Conservation (phyloP, 768 basidiomycete genomes). For the Lentinula guzmanii region DNA sequence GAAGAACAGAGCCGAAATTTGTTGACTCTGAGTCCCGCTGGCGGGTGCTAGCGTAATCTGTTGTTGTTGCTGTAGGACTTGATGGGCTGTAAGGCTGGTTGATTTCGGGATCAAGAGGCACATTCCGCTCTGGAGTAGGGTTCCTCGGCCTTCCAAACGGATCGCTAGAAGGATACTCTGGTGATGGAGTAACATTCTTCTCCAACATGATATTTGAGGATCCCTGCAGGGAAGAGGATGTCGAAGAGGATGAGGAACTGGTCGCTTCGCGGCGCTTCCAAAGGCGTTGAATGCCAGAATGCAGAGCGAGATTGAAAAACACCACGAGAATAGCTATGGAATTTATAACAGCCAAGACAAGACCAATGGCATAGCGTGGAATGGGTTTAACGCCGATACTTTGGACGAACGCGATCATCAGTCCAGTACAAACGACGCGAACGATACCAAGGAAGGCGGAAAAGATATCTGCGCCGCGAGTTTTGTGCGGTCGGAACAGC, state of each 20-base stretch:
- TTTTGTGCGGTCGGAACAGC: constrained; percentile 56
- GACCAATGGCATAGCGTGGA: constrained; percentile 75
- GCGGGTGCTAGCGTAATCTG: constrained; percentile 2
- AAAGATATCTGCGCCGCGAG: constrained; percentile 67
- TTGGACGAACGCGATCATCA: constrained; percentile 76
- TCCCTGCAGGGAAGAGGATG: constrained; percentile 9
- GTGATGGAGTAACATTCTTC: constrained; percentile 17
- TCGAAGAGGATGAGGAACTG: not conserved
- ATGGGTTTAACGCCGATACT: constrained; percentile 62
- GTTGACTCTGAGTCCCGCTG: constrained; percentile 9
- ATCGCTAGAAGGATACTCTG: not conserved
- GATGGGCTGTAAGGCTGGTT: constrained; percentile 27
- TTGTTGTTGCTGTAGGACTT: constrained; percentile 14
- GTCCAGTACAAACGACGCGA: constrained; percentile 61
- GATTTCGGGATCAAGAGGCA: constrained; percentile 23
- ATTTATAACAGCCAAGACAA: constrained; percentile 66
- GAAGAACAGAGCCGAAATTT: constrained; percentile 9
- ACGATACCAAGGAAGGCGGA: constrained; percentile 59
- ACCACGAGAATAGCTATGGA: constrained; percentile 66
- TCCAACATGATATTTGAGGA: constrained; percentile 17
- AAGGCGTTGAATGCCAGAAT: constrained; percentile 31
- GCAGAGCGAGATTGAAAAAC: constrained; percentile 58
- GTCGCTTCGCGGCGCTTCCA: constrained; percentile 14
- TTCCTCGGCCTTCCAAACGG: constrained; percentile 25
- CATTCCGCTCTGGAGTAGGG: constrained; percentile 32